A percentile compares a stretch with the other conserved stretches of the same genome.
Conservation (phyloP, 306 rosid species). For the Abrus pulchellus region DNA sequence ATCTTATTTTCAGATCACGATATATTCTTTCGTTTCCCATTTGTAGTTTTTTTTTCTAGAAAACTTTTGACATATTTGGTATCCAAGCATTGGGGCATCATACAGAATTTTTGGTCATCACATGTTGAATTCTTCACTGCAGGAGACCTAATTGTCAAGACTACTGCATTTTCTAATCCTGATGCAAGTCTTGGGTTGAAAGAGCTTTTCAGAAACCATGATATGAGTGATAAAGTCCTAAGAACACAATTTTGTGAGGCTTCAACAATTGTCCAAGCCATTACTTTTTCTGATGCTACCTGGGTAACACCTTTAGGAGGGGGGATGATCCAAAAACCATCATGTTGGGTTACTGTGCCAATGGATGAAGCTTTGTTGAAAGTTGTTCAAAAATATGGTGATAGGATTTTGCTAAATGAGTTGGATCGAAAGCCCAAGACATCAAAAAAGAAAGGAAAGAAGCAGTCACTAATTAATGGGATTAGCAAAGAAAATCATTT, state of each 20-base stretch:
- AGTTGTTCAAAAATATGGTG: slow-evolving; percentile 68
- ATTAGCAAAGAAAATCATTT: slow-evolving; percentile 55
- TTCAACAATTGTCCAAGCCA: slow-evolving; percentile 65
- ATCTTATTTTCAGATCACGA: slow-evolving; percentile 4
- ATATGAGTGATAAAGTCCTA: slow-evolving; percentile 56
- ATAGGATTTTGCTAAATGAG: slow-evolving; percentile 70
- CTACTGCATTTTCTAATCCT: slow-evolving; percentile 38
- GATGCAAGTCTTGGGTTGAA: slow-evolving; percentile 71
- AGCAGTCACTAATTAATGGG: slow-evolving; percentile 55
- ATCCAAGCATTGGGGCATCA: slow-evolving; percentile 7
- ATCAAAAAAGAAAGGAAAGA: slow-evolving; percentile 71
- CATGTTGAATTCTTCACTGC: slow-evolving; percentile 49
- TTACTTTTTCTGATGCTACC: slow-evolving; percentile 59
- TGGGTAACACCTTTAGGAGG: slow-evolving; percentile 52
- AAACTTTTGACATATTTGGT: slow-evolving; percentile 1
- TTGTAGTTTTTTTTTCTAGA: neutral
- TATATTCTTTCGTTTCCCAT: slow-evolving; percentile 23
- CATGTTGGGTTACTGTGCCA: slow-evolving; percentile 58
- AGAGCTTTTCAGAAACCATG: slow-evolving; percentile 66
- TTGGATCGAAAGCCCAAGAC: slow-evolving; percentile 69
- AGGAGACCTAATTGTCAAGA: slow-evolving; percentile 58
- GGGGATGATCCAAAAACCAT: slow-evolving; percentile 53
- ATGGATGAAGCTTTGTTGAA: slow-evolving; percentile 75
- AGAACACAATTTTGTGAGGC: slow-evolving; percentile 71
- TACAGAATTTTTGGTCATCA: slow-evolving; percentile 31